Evolutionary conservation across 2,329 filamentous ascomycete genomes (phyloP), one percentile per base, ranked within the genome.

Genomic region (Chalaropsis thielavioides): DNA sequence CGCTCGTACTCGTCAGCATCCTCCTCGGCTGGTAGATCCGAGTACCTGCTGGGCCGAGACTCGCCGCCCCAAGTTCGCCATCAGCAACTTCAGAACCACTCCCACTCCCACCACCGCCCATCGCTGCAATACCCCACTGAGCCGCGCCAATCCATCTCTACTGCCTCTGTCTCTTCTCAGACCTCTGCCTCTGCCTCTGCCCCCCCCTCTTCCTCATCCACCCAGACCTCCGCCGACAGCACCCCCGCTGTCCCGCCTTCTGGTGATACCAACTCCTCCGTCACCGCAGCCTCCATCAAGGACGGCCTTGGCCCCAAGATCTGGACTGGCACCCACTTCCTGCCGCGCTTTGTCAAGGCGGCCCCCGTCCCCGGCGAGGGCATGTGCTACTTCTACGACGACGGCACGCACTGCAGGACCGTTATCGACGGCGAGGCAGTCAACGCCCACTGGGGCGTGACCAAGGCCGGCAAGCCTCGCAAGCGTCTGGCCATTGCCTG

Each of bases 401-500:
- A 95, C 72, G 89, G 88, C 38, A 88, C 85, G 63, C 86, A 89
- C 72, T 92, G 88, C 76, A 90, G 88, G 70, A 89, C 88, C 44
- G 79, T 88, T 35, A 92, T 95, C 68, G 89, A 95, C 70, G 91
- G 91, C 19, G 89, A 95, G 72, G 80, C 81, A 0, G 90, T 96
- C 62, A 96, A 95, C 72, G 89, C 91, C 0, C 89, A 90, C 69
- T 96, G 92, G 92, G 91, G 92, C 17, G 85, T 95, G 10, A 96
- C 92, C 43, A 96, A 96, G 76, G 91, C 92, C 1, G 92, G 92
- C 15, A 96, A 95, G 76, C 91, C 92, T 60, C 84, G 92, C 69
- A 96, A 96, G 77, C 82, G 92, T 65, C 80, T 96, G 65, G 91
- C 92, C 27, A 91, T 95, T 73, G 90, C 90, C n/a, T 96, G 92